These are phyloP conservation scores for Microthyrium microscopicum DNA, from an alignment of 2,329 filamentous ascomycete genomes.

Conservation along the genomic window DNA sequence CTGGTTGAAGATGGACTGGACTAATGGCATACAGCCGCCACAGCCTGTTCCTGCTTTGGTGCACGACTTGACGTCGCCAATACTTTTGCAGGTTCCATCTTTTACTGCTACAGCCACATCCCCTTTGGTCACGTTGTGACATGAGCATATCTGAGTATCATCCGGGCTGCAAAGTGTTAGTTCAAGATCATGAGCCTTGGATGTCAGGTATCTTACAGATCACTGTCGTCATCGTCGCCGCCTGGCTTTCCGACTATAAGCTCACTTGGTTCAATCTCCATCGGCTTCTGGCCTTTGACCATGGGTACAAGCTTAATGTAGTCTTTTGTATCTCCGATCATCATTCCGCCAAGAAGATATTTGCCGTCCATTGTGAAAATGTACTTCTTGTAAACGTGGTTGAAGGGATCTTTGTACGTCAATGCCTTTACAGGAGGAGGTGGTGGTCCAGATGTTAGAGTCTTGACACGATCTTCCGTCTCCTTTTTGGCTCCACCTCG, in stretches of 20 bases:
- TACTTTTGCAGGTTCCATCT: constrained; percentile 61
- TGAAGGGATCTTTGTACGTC: constrained; percentile 78
- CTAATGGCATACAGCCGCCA: constrained; percentile 76
- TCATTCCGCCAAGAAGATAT: constrained; percentile 86
- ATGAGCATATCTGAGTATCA: constrained; percentile 81
- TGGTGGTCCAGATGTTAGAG: constrained; percentile 36
- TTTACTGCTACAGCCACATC: constrained; percentile 59
- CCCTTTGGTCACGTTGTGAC: constrained; percentile 81
- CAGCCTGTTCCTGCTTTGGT: constrained; percentile 87
- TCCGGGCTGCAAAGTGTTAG: constrained; percentile 34
- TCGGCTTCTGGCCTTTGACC: constrained; percentile 65
- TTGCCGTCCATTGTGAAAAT: constrained; percentile 81
- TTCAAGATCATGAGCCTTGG: not conserved
- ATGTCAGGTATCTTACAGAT: constrained; percentile 34
- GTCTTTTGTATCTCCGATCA: constrained; percentile 85
- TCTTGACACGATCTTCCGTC: constrained; percentile 29
- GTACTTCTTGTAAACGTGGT: constrained; percentile 85
- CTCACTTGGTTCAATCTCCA: constrained; percentile 64
- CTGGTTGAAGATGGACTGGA: constrained; percentile 79
- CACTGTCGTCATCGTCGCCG: constrained; percentile 58
- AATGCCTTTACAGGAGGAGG: constrained; percentile 58
- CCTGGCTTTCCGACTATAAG: constrained; percentile 68
- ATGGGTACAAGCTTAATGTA: constrained; percentile 80
- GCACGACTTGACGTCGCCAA: constrained; percentile 71
- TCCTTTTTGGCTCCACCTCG: constrained; percentile 30